Evolutionary conservation across 805 yeast genomes (phyloP).

Genomic region (Blastobotrys parvus): DNA sequence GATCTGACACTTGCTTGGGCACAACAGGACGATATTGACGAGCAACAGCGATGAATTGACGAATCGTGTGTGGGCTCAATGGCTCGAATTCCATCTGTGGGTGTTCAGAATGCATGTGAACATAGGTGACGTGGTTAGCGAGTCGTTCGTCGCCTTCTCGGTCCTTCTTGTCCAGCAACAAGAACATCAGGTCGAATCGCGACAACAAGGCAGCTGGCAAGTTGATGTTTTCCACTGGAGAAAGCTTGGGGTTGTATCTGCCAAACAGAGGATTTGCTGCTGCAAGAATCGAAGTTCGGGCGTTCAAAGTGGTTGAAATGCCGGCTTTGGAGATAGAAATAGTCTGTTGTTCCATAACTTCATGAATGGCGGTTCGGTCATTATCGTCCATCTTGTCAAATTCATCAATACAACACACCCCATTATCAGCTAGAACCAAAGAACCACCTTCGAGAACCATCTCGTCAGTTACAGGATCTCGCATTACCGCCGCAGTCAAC

Average conservation of each 20-base stretch:
- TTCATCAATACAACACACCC: constrained; percentile 97
- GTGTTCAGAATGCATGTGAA: constrained; percentile 86
- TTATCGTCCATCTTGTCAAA: constrained; percentile 97
- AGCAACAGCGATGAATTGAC: constrained; percentile 84
- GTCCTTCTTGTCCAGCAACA: constrained; percentile 77
- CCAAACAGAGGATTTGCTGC: constrained; percentile 99
- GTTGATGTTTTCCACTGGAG: constrained; percentile 93
- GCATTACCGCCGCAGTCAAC: constrained; percentile 96
- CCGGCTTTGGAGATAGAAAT: constrained; percentile 97
- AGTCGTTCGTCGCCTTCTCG: constrained; percentile 73
- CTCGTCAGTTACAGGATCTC: constrained; percentile 98
- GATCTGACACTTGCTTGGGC: constrained; percentile 74
- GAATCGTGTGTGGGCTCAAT: constrained; percentile 65
- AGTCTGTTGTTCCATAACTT: constrained; percentile 99
- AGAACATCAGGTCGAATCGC: constrained; percentile 83
- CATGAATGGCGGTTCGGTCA: constrained; percentile 96
- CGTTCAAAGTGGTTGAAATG: constrained; percentile 90
- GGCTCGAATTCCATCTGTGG: constrained; percentile 69
- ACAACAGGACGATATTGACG: constrained; percentile 79
- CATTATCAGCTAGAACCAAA: constrained; percentile 90
- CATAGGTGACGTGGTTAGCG: constrained; percentile 91
- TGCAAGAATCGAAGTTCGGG: constrained; percentile 89
- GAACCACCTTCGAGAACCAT: constrained; percentile 99
- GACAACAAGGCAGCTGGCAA: constrained; percentile 94
- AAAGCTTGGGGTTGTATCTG: constrained; percentile 78